These are phyloP conservation scores for Pseudogymnoascus sp. DNA, from an alignment of 2,329 filamentous ascomycete species.

Conservation along the genomic window DNA sequence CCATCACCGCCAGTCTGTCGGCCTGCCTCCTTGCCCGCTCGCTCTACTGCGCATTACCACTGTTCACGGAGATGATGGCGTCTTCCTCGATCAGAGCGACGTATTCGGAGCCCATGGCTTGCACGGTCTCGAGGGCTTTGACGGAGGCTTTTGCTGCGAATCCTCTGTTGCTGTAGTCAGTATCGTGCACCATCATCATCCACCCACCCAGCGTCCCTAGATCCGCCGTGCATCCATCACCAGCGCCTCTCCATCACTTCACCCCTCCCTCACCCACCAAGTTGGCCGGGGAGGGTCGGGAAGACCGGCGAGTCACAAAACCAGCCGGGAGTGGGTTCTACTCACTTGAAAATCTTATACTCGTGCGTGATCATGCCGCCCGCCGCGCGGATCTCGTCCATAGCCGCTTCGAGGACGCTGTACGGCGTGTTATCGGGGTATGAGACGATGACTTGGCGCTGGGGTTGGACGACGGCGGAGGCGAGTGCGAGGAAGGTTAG, in stretches of 20 bases:
- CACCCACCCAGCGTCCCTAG: background rate
- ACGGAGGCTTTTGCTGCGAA: conserved; percentile 68
- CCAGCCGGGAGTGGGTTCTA: background rate
- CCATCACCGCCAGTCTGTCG: background rate
- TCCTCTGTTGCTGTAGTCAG: conserved; percentile 43
- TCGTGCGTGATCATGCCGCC: conserved; percentile 74
- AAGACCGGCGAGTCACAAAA: no score
- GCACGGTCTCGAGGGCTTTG: conserved; percentile 58
- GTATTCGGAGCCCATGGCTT: conserved; percentile 51
- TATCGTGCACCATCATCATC: background rate
- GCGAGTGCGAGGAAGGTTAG: conserved; percentile 50
- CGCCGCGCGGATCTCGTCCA: conserved; percentile 57
- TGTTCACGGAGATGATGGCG: conserved; percentile 47
- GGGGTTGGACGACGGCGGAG: conserved; percentile 44
- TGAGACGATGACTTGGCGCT: conserved; percentile 69
- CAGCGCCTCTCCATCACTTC: no score
- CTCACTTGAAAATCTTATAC: conserved; percentile 61
- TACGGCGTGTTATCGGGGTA: conserved; percentile 62
- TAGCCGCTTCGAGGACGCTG: conserved; percentile 60
- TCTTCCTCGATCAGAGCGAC: conserved; percentile 69
- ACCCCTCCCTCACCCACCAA: background rate
- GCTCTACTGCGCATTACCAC: conserved; percentile 19
- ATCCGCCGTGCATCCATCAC: background rate
- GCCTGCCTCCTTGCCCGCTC: background rate
- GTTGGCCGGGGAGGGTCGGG: background rate